Base-by-base conservation (phyloP, 2,329 filamentous ascomycete genomes). In the Tricladium varicosporioides region DNA sequence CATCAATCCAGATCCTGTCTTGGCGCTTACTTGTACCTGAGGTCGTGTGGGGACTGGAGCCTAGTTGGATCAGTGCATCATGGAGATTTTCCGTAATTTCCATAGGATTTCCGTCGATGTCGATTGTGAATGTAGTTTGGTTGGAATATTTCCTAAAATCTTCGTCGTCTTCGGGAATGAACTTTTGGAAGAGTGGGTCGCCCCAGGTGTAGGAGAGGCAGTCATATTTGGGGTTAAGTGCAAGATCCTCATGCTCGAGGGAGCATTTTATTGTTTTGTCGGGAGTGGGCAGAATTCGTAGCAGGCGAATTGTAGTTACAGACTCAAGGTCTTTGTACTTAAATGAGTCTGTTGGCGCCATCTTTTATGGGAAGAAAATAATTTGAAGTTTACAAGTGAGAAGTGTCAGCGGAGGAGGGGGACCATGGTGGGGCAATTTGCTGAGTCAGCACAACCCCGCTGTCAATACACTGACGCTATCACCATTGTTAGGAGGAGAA, bases 161-260 rank as follows among this genome's bases (percentile, higher is more conserved):
- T 18, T 8, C 8, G 22, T 46, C 27, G 7, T 8, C n/a, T 16
- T 27, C 16, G 5, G 22, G 10, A 36, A 40, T 16, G n/a, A 40
- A 19, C 22, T 51, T 45, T 27, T 52, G 47, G 44, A 48, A 57
- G n/a, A 54, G 51, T 3, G 59, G 59, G 18, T 60, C 40, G 5
- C 48, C 57, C 60, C 60, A 62, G 14, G 57, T 60, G 55, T 62
- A 62, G 2, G 57, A 62, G 2, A 62, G 52, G 31, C 54, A 57
- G 18, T 58, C 50, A 22, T 60, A 62, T 9, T 40, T 42, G 10
- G 60, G 54, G 1, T 53, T 14, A 5, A 14, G 42, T 43, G 52
- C 36, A n/a, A 61, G 51, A 46, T 60, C 45, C n/a, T 51, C 36
- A 8, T 33, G n/a, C 27, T 56, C 50, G 18, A 59, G 54, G 15